Evolutionary conservation across 2,329 filamentous ascomycete genomes (phyloP), one percentile per base, ranked within the genome.

Genomic region (Colletotrichum salicis): DNA sequence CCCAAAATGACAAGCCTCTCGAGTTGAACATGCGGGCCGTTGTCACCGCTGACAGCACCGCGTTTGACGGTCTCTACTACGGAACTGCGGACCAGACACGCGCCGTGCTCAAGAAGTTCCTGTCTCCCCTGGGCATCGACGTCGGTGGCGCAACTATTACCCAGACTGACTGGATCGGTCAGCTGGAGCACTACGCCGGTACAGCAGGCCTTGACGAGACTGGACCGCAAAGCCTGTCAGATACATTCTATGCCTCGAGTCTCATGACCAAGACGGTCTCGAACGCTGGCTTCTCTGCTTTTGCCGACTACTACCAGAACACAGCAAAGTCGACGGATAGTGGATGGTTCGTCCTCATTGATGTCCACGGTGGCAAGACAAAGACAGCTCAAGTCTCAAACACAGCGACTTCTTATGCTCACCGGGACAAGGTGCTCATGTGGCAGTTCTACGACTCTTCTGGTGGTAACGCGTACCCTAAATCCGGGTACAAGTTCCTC

Each of bases 361-460:
- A 82, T 73, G 71, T 80, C 55, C 78, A 80, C 68, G 80, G 80
- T 45, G 80, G 79, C 45, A 73, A 75, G 33, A 82, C 83, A 1
- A 82, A 79, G 71, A 76, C 85, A 45, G 75, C 81, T 1, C 73
- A 78, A 1, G 69, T 80, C 2, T 33, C 73, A 0, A 69, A 73
- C 0, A 35, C 76, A 8, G 75, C 76, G 8, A 81, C 81, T 1
- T 79, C 84, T 2, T 86, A 82, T 74, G 76, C 79, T 0, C 82
- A 84, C 74, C 82, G 82, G 31, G 80, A 84, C 64, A 83, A 85
- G 76, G 82, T 88, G 22, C 82, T 87, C 1, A 83, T 89, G 2
- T 86, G 84, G 61, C 85, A 89, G 75, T 83, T 88, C 65, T 83
- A 84, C 24, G 86, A 88, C 74, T 76, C 82, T 0, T 79, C 78